Base-by-base conservation (phyloP, 768 basidiomycete species). In the Lactarius tabidus region DNA sequence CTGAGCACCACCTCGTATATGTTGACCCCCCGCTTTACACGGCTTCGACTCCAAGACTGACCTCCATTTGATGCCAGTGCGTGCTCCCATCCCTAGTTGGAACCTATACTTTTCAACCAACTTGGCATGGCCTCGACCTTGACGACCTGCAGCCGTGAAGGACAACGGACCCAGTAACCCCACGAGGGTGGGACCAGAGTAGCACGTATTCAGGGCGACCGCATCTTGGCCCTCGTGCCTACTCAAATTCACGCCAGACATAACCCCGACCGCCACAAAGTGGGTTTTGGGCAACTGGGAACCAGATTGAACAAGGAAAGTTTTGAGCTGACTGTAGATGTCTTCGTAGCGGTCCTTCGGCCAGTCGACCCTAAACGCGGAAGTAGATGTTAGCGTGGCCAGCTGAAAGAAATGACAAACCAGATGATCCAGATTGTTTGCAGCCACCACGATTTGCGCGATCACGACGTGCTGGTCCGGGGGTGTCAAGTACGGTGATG, bases 381-480 rank as follows among this genome's bases (percentile, higher is more conserved):
- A 56, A 55, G 36, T 33, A 18, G 52, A 58, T 20, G 0, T 38
- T 29, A 23, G 54, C 48, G 54, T 38, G 18, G 57, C 10, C 3
- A n/a, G 33, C 36, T 41, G 10, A 18, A 23, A 20, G 14, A 38
- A 20, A 59, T 45, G 31, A 75, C 81, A 60, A 61, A 94, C 95
- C 76, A 89, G 84, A 74, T n/a, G n/a, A n/a, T 99, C 97, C 39
- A 99, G 78, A 76, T 99, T 99, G 79, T 98, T 99, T 64, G 98
- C 81, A 0, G 95, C 95, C 18, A 96, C 88, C 28, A 98, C 83
- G 23, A 98, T 84, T 72, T 97, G 93, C 31, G 87, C 93, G 26
- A 99, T 85, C 45, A 97, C 76, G 3, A 98, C 79, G 75, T 99
- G 96, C 74, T 99, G 96, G 62, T 0, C 97, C 97, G 0, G 97